Evolutionary conservation across 371 early-diverging fungal genomes (phyloP), one percentile per base, ranked within the genome.

Genomic region (Haplosporangium sp.): DNA sequence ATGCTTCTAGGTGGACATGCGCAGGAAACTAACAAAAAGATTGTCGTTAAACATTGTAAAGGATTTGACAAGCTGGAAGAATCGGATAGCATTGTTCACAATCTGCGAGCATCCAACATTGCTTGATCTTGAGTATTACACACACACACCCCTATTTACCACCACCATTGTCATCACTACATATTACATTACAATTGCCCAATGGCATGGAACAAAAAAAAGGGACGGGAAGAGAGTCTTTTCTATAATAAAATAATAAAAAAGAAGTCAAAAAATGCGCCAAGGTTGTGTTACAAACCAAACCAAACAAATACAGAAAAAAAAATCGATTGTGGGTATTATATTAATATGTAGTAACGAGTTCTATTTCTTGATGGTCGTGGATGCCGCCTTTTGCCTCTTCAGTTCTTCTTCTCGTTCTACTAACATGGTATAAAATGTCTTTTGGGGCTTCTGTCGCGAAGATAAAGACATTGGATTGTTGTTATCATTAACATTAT

Each of bases 1-100:
- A 83, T 88, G 63, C 64, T 89, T 39, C 83, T 88, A 42, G 86
- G 86, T 11, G 84, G 84, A 34, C 82, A 83, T 63, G 72, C 73
- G 27, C 77, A 81, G 60, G 84, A 83, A 63, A 76, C 83, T 19
- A 76, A 74, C 70, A 72, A 70, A 57, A 83, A 83, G 70, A 75
- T 70, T 35, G 77, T 76, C 11, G 83, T 74, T 60, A 82, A 79
- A 47, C 71, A 76, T 58, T 73, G 79, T 56, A 82, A 82, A 60
- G 82, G 77, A 62, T 76, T 83, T 57, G 84, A 83, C 69, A 76
- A 82, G 55, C 66, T 81, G 56, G 84, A 83, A 35, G 82, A 75
- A 64, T 79, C 79, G 27, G 78, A 77, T 20, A 76, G 76, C 35
- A 76, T 82, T 44, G 78, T 76, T 61, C 66, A 82, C 61, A 82